These are phyloP conservation scores for Earliella scabrosa DNA, from an alignment of 1,284 basidiomycete genomes.

Conservation along the genomic window DNA sequence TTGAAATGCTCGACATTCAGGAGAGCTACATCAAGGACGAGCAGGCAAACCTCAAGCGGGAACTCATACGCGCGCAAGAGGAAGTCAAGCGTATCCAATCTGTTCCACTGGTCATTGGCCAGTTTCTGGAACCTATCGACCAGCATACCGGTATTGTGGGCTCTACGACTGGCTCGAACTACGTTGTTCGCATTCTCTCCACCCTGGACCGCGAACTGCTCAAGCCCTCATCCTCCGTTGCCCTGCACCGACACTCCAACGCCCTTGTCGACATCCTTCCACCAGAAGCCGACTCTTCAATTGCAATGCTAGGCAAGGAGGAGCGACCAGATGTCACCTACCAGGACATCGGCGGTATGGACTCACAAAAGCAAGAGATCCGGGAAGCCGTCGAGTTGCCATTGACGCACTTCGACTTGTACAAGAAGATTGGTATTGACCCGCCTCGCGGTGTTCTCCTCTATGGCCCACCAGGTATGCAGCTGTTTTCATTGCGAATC, in stretches of 20 bases:
- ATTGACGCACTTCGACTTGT: slow-evolving; percentile 96
- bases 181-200: slow-evolving; percentile 96
- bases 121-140: slow-evolving; percentile 99
- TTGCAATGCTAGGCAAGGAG: slow-evolving; percentile 91
- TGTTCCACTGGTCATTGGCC: slow-evolving; percentile 99
- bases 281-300: slow-evolving; percentile 97
- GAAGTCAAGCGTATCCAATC: slow-evolving; percentile 99
- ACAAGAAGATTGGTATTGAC: slow-evolving; percentile 99
- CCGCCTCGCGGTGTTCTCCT: slow-evolving; percentile 94
- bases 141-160: slow-evolving; percentile 98
- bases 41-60: slow-evolving; percentile 96
- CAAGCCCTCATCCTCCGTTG: slow-evolving; percentile 97
- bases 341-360: slow-evolving; percentile 95
- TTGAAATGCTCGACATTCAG: slow-evolving; percentile 94
- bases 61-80: slow-evolving; percentile 97
- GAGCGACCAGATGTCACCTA: slow-evolving; percentile 95
- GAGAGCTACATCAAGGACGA: slow-evolving; percentile 99
- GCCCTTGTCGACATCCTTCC: slow-evolving; percentile 98
- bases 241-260: slow-evolving; percentile 98
- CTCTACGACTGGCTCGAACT: slow-evolving; percentile 97
- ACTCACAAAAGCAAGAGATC: slow-evolving; percentile 99
- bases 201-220: slow-evolving; percentile 97
- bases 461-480: slow-evolving; percentile 89
- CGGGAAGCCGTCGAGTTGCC: slow-evolving; percentile 98
- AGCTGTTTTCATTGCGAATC: background rate